phyloP scores from a whole-genome alignment of 495 filamentous ascomycete genomes.

The Podospora conica region DNA sequence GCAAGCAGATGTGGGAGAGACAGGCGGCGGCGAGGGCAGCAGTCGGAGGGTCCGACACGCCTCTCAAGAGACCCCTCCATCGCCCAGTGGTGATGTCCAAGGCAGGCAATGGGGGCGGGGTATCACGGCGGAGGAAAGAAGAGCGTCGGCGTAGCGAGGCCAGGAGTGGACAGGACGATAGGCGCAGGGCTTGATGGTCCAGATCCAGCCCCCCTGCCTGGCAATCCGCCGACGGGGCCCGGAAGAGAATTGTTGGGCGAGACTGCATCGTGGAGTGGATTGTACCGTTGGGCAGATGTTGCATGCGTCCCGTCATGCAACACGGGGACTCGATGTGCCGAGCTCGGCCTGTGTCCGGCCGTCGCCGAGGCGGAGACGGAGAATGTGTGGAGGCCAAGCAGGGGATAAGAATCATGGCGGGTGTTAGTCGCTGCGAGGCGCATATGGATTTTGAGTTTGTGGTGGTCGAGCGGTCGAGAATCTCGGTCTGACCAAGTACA shows the following conservation, averaged over 20 bases:
- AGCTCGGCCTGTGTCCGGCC: constrained; percentile 9
- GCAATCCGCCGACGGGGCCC: neutral
- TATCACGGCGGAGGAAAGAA: constrained; percentile 24
- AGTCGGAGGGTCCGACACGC: constrained; percentile 39
- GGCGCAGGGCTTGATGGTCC: constrained; percentile 18
- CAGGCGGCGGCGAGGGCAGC: constrained; percentile 48
- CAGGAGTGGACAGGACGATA: constrained; percentile 23
- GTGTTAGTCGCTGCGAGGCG: constrained; percentile 18
- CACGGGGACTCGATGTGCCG: constrained; percentile 11
- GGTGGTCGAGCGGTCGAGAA: constrained; percentile 20
- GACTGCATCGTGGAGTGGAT: constrained; percentile 17
- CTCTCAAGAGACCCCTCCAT: constrained; percentile 50
- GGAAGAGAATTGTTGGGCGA: constrained; percentile 9
- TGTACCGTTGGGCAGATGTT: constrained; percentile 9
- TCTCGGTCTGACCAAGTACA: constrained; percentile 37
- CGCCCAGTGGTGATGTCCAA: constrained; percentile 46
- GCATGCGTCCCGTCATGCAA: constrained; percentile 18
- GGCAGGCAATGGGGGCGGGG: constrained; percentile 28
- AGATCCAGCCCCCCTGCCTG: constrained; percentile 3
- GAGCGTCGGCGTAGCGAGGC: constrained; percentile 23
- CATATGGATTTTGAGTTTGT: constrained; percentile 20
- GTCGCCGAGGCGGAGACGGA: constrained; percentile 11
- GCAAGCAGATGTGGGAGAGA: constrained; percentile 49
- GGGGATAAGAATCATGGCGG: constrained; percentile 12
- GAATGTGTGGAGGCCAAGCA: constrained; percentile 16